A percentile compares a stretch with the other conserved stretches of the same genome.
Evolutionary conservation across 371 early-diverging fungal species (phyloP).

Genomic region (Actinomortierella ambigua): DNA sequence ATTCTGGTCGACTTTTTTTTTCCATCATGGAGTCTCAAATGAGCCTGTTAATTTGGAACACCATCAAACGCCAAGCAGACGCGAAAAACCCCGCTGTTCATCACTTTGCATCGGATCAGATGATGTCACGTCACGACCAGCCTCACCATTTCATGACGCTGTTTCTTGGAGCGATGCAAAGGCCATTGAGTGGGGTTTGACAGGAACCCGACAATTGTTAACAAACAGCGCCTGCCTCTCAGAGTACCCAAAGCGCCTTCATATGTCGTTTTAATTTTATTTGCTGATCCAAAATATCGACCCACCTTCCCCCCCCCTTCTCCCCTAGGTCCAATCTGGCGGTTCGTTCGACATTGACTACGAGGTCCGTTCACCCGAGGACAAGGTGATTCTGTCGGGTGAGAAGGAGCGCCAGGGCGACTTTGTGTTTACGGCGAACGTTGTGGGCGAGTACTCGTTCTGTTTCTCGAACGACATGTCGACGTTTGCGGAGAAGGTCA

Average conservation of each 20-base stretch:
- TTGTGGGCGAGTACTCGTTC: slow-evolving; percentile 87
- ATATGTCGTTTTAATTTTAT: neutral
- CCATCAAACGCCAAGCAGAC: too few species aligned
- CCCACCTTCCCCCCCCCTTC: neutral
- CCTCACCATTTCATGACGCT: too few species aligned
- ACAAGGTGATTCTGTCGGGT: slow-evolving; percentile 66
- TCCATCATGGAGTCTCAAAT: too few species aligned
- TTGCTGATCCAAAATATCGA: neutral
- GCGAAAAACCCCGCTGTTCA: too few species aligned
- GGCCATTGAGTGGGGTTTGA: neutral
- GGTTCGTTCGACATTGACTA: slow-evolving; percentile 94
- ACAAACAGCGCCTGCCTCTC: neutral
- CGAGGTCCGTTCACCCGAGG: slow-evolving; percentile 73
- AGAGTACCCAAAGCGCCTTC: too few species aligned
- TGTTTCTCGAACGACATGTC: slow-evolving; percentile 93
- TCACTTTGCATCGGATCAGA: too few species aligned
- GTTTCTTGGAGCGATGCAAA: neutral
- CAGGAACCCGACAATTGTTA: neutral
- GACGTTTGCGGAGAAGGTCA: slow-evolving; percentile 87
- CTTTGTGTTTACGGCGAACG: slow-evolving; percentile 82
- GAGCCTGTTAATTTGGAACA: too few species aligned
- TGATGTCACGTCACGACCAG: too few species aligned
- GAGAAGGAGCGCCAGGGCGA: slow-evolving; percentile 90
- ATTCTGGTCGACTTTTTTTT: neutral
- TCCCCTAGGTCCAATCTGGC: slow-evolving; percentile 83